Base-by-base conservation (phyloP, 208 protist genomes). In the Plasmodiophora brassicae region DNA sequence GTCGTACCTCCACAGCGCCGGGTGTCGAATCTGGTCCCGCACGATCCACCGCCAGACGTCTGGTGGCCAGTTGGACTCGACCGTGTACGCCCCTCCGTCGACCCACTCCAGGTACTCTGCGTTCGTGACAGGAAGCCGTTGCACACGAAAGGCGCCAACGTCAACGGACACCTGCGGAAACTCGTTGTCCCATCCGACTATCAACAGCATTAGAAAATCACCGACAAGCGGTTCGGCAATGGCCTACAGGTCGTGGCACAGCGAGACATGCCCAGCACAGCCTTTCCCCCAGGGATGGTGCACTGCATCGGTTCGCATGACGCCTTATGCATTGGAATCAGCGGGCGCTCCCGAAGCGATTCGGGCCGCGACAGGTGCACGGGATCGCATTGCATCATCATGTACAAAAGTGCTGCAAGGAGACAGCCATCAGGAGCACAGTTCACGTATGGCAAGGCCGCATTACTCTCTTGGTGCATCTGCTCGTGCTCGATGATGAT, bases 181-280 rank as follows among this genome's bases (percentile, higher is more conserved):
- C n/a, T 78, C 65, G n/a, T 78, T 78, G n/a, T 78, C 65, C 65
- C 65, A 78, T 78, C 65, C 65, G n/a, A 78, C 65, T 78, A 32
- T 14, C 65, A 32, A 78, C 5, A 5, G 41, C n/a, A 38, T 44
- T 78, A 8, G n/a, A 32, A 32, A 8, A 78, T 57, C 50, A 57
- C 50, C 25, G 14, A 25, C 14, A 28, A 28, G 14, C 25, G 50
- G 50, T 57, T 28, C 14, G 14, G 14, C 14, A 14, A 57, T 57
- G 20, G 50, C 50, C 25, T 57, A 28, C 20, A 57, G 25, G 50
- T 28, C 20, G 14, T 57, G 50, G 25, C 50, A 57, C 20, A 57
- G 14, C 50, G 20, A 57, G 14, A 14, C 14, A 14, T 28, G 50
- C 50, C 50, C 14, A 57, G 50, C 14, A 57, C 50, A 28, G 50